Evolutionary conservation across 1,139 yeast species (phyloP).

Genomic region (Yamadazyma mexicana): DNA sequence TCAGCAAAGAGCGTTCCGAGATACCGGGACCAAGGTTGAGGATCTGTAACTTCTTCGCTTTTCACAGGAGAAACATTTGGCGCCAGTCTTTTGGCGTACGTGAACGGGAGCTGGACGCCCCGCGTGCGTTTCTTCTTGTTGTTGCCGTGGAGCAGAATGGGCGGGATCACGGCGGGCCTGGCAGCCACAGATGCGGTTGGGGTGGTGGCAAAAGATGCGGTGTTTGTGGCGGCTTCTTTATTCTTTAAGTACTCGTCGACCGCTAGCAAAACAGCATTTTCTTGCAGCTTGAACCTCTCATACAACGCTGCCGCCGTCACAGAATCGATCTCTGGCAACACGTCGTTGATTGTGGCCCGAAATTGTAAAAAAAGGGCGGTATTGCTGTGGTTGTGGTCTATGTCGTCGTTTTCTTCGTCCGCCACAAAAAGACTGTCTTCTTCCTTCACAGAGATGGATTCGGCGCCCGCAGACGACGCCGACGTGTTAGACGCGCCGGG

Average conservation of each 20-base stretch:
- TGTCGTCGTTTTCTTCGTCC: slow-evolving; percentile 4
- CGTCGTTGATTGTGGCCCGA: slow-evolving; percentile 3
- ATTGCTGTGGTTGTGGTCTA: neutral
- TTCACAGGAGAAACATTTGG: slow-evolving; percentile 12
- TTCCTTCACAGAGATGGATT: neutral
- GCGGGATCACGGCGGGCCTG: slow-evolving; percentile 11
- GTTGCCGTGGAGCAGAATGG: slow-evolving; percentile 13
- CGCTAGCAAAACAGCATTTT: slow-evolving; percentile 28
- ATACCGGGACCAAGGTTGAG: slow-evolving; percentile 25
- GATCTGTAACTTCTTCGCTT: neutral
- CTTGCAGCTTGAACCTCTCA: slow-evolving; percentile 21
- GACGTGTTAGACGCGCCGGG: neutral
- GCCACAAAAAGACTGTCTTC: slow-evolving; percentile 12
- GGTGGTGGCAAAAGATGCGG: neutral
- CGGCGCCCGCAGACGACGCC: neutral
- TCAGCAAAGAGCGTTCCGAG: slow-evolving; percentile 73
- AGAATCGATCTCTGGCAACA: too few species aligned
- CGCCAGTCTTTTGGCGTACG: slow-evolving; percentile 11
- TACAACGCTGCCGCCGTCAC: too few species aligned
- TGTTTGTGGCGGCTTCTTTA: slow-evolving; percentile 2
- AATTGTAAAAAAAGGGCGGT: neutral
- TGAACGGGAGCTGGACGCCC: slow-evolving; percentile 14
- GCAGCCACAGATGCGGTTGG: too few species aligned
- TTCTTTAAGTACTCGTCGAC: slow-evolving; percentile 28
- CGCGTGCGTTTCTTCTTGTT: slow-evolving; percentile 16